Evolutionary conservation across 129 eudicot genomes (phyloP), one percentile per base, ranked within the genome.

Genomic region (Tagetes patula): DNA sequence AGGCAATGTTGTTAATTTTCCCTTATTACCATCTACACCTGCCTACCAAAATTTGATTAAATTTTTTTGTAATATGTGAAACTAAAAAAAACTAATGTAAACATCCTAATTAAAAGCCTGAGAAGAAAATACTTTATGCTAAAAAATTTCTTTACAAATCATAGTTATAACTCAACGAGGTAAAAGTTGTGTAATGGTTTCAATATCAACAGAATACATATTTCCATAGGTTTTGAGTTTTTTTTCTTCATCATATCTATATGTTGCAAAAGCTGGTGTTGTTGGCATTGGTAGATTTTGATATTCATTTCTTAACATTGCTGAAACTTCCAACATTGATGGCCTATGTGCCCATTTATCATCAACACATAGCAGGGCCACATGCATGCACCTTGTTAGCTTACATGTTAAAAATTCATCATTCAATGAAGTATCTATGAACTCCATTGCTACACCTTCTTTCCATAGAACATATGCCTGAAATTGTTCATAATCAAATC

Each of bases 331-430:
- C 67, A 75, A 66, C 67, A 75, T 68, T 5, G 67, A 65, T 66
- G 79, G 79, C 37, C 79, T 75, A 2, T 75, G 58, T 66, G n/a
- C 37, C 79, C 73, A 75, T 41, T 53, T 75, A 41, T 75, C 79
- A 53, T 75, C 67, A 9, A 75, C 79, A 42, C 79, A 66, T 6
- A 75, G 67, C 38, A 75, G 47, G 0, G 79, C 79, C 6, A 75
- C 73, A 2, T 75, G 67, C 13, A 54, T 66, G 66, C 79, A 75
- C 53, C 73, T 75, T n/a, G 6, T 53, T 42, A 66, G 32, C 32
- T 75, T 75, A 65, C 43, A 75, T 40, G 54, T 54, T 67, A 67
- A 75, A 75, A 9, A 75, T 42, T 43, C 66, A 54, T 75, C 79
- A 50, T 75, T 58, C 73, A 75, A 54, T 4, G 79, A 53, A 75